Evolutionary conservation across 2,329 filamentous ascomycete genomes (phyloP).

Genomic region (Fusarium sp.): DNA sequence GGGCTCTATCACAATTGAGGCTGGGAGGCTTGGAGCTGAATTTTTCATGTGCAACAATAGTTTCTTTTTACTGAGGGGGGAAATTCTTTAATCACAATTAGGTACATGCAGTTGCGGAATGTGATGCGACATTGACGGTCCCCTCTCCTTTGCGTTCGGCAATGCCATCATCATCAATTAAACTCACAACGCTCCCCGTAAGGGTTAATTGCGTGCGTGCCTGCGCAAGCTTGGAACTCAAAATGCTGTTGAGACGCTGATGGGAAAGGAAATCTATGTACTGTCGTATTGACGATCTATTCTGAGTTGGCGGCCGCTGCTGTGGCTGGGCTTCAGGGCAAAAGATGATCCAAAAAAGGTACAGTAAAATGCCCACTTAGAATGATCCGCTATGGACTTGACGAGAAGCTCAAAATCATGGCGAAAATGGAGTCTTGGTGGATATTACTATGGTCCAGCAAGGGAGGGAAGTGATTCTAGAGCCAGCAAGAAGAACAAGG

Average conservation of each 20-base stretch:
- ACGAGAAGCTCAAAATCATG: conserved; percentile 16
- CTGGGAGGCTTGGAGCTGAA: conserved; percentile 26
- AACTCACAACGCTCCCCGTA: not conserved
- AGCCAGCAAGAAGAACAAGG: conserved; percentile 25
- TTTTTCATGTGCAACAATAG: conserved; percentile 11
- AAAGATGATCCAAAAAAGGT: not conserved
- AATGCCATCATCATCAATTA: conserved; percentile 10
- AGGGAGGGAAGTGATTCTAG: conserved; percentile 5
- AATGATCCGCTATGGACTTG: not conserved
- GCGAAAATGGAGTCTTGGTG: conserved; percentile 19
- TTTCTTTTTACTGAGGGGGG: not conserved
- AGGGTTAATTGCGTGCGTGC: not conserved
- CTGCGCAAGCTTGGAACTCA: conserved; percentile 29
- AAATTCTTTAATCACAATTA: not conserved
- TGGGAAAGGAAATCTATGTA: not conserved
- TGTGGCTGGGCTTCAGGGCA: not conserved
- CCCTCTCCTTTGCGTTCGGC: not conserved
- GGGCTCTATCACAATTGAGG: conserved; percentile 12
- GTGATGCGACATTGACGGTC: not conserved
- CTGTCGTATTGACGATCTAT: not conserved
- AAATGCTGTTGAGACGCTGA: conserved; percentile 7
- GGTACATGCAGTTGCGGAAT: not conserved
- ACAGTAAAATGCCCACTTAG: not conserved
- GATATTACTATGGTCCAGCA: conserved; percentile 12
- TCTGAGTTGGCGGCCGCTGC: conserved; percentile 1